phyloP scores from a whole-genome alignment of 1,284 basidiomycete species.

The Porogramme epimiltina region DNA sequence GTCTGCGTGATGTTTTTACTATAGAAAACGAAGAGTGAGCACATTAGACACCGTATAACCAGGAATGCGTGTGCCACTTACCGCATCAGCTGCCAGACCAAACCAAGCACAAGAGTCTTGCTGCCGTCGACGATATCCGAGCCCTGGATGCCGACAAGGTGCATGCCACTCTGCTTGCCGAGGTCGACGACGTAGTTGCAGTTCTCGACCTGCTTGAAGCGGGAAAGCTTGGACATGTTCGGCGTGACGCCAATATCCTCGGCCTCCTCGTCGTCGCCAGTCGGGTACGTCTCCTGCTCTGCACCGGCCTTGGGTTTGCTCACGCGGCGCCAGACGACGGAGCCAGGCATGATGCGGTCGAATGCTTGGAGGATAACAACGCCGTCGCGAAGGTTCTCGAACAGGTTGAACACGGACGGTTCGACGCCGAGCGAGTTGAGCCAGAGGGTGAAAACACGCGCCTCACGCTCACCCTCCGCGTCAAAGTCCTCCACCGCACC shows the following conservation, averaged over 20 bases:
- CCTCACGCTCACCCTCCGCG: constrained; percentile 97
- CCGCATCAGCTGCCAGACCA: constrained; percentile 99
- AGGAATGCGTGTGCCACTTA: constrained; percentile 33
- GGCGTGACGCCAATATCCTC: constrained; percentile 78
- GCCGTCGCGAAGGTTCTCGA: constrained; percentile 95
- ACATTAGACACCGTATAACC: not conserved
- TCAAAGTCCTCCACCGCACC: constrained; percentile 96
- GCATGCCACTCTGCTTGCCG: constrained; percentile 91
- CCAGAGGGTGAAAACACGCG: constrained; percentile 97
- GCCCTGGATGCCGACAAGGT: constrained; percentile 96
- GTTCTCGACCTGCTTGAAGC: constrained; percentile 98
- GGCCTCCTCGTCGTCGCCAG: constrained; percentile 63
- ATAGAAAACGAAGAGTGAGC: not conserved
- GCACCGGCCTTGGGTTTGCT: constrained; percentile 84
- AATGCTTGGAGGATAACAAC: constrained; percentile 93
- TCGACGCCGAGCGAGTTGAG: constrained; percentile 97
- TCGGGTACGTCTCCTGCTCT: constrained; percentile 36
- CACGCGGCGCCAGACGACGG: constrained; percentile 92
- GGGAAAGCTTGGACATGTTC: constrained; percentile 82
- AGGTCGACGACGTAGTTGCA: constrained; percentile 97
- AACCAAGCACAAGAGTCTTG: constrained; percentile 90
- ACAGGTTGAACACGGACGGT: constrained; percentile 94
- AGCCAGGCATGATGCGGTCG: constrained; percentile 92
- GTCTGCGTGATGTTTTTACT: constrained; percentile 93
- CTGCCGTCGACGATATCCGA: constrained; percentile 94